Evolutionary conservation across 2,329 filamentous ascomycete species (phyloP).

Genomic region (Ophiostoma ulmi): DNA sequence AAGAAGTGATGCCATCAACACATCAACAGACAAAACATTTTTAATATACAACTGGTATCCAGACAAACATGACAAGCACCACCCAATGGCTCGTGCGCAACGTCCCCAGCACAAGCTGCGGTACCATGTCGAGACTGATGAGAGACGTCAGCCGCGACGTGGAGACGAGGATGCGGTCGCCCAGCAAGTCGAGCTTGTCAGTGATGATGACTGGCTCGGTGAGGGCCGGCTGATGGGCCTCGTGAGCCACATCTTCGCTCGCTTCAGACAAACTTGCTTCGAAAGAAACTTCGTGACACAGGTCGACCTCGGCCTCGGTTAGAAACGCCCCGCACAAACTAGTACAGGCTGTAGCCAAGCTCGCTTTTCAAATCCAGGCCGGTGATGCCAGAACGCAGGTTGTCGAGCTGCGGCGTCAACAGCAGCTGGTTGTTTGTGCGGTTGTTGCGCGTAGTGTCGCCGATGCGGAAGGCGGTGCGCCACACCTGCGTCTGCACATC

Average conservation of each 20-base stretch:
- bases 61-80: conserved; percentile 19
- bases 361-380: conserved; percentile 33
- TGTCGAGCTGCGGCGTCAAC: conserved; percentile 26
- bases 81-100: conserved; percentile 2
- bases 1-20: neutral
- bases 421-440: conserved; percentile 23
- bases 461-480: conserved; percentile 23
- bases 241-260: neutral
- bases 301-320: conserved; percentile 4
- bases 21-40: neutral
- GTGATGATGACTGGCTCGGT: neutral
- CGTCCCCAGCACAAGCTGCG: neutral
- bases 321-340: neutral
- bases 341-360: conserved; percentile 32
- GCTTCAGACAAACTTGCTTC: neutral
- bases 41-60: conserved; percentile 24
- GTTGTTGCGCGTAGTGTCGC: conserved; percentile 19
- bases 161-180: neutral
- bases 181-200: neutral
- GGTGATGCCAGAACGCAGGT: conserved; percentile 28
- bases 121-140: neutral
- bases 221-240: neutral
- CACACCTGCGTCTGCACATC: conserved; percentile 29
- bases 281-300: neutral
- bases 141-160: neutral